Base-by-base conservation (phyloP, 768 basidiomycete genomes). In the Mycena venus region DNA sequence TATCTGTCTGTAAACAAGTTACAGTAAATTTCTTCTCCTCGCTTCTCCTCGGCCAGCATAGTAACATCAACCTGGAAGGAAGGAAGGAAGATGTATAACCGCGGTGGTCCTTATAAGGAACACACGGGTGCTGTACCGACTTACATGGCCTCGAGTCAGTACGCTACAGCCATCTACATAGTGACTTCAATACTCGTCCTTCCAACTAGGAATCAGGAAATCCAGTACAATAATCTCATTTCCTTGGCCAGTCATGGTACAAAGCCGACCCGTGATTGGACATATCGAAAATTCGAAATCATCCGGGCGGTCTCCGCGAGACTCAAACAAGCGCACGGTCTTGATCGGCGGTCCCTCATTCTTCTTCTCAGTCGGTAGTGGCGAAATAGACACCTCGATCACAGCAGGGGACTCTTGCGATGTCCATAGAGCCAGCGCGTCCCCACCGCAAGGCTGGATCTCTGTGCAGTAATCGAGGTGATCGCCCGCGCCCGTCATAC, bases 211-310 rank as follows among this genome's bases (percentile, higher is more conserved):
- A 29, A 40, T 23, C 21, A 70, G 23, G 34, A 53, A 70, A 62
- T 70, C 68, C 19, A 62, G 21, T 1, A 62, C 68, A 2, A 70
- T 12, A 23, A 70, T 70, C 68, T 70, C 68, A 27, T 70, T 70
- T 21, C 2, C 40, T 1, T 34, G 17, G 3, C 51, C 53, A 29
- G 23, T 44, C 49, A 36, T 61, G 34, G 68, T 55, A 44, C 68
- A 70, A 23, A 70, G 49, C 31, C 68, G 44, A 36, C 68, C 68
- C 4, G 60, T 53, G 44, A 53, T 21, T 8, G 68, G 59, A 44
- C 60, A 70, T 1, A 62, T 11, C 14, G 68, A 62, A 32, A 55
- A 62, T 4, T 62, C 21, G 49, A 70, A 70, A 55, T 59, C 56
- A 0, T 59, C 55, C 4, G 34, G 36, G 5, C 15, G 32, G 1